Conservation (phyloP, 2,329 filamentous ascomycete species). For the Fusarium succisae region DNA sequence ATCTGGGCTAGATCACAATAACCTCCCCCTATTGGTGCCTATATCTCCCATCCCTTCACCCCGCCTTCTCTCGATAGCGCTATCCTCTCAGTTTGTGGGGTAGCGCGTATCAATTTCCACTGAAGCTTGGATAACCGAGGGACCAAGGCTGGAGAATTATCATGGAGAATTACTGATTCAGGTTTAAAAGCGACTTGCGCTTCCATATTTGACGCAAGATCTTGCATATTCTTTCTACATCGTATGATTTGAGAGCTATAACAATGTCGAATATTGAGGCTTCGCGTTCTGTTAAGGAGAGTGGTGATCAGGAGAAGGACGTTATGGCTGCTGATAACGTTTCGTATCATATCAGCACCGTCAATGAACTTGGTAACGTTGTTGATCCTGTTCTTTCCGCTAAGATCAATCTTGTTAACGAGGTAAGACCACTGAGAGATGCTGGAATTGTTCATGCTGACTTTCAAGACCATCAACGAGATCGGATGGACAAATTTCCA, state of each 20-base stretch:
- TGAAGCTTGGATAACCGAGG: neutral
- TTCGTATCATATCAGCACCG: neutral
- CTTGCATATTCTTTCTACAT: neutral
- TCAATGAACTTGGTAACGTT: neutral
- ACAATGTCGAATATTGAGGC: neutral
- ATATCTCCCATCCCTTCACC: neutral
- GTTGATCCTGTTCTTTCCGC: neutral
- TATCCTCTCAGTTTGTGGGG: neutral
- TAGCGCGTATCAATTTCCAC: neutral
- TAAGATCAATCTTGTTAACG: neutral
- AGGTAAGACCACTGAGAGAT: neutral
- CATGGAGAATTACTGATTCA: neutral
- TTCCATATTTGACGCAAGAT: neutral
- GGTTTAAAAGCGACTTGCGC: neutral
- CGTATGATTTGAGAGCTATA: neutral
- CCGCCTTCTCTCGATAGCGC: neutral
- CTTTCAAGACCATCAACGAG: accelerated
- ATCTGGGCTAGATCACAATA: neutral
- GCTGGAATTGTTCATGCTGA: neutral
- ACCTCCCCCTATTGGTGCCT: neutral
- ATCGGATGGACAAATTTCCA: neutral
- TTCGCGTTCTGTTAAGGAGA: neutral
- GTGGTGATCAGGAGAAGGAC: neutral
- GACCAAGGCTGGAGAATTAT: neutral
- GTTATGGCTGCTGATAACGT: neutral